Evolutionary conservation across 2,329 filamentous ascomycete species (phyloP), one percentile per base, ranked within the genome.

Genomic region (Leptographium flavum): DNA sequence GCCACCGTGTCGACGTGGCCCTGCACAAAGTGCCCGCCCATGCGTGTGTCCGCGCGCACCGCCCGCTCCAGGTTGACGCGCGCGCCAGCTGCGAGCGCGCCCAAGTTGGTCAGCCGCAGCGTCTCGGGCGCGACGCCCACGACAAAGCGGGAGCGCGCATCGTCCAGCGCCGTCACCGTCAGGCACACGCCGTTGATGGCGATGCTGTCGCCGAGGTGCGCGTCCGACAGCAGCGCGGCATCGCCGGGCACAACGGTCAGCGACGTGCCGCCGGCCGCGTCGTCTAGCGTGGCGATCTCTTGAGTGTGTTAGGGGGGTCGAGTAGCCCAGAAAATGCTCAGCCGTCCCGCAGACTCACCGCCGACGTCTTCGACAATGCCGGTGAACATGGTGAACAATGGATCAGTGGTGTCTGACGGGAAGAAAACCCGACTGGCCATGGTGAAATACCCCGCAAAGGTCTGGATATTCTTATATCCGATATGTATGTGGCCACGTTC

Each of bases 11-110:
- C 93, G 49, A 98, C 90, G 63, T 98, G 92, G 35, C 92, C 92
- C 66, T 98, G 93, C 28, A 96, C 90, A 57, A 96, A 94, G 66
- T 98, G 92, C 1, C 92, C 92, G 39, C 93, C 92, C 87, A 98
- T 96, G 45, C 92, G 85, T 39, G 90, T 95, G 56, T 83, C 77
- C 5, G 87, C 87, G 17, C 83, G 82, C 45, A 98, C 88, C 4
- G 92, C 90, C 15, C 92, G 81, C 70, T 98, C 92, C 44, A 98
- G 81, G 63, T 98, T 98, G 53, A 96, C 88, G 21, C 68, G 69
- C 49, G 79, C 83, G 36, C 70, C 70, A 49, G 76, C 60, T 40
- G 66, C 63, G 44, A 98, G 71, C 19, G 69, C 69, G 50, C 88
- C 90, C n/a, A 98, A 78, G 66, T 96, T 94, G 48, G 93, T 98